A percentile compares a stretch with the other conserved stretches of the same genome.
Evolutionary conservation across 2,329 filamentous ascomycete species (phyloP).

Genomic region (Colletotrichum sidae): DNA sequence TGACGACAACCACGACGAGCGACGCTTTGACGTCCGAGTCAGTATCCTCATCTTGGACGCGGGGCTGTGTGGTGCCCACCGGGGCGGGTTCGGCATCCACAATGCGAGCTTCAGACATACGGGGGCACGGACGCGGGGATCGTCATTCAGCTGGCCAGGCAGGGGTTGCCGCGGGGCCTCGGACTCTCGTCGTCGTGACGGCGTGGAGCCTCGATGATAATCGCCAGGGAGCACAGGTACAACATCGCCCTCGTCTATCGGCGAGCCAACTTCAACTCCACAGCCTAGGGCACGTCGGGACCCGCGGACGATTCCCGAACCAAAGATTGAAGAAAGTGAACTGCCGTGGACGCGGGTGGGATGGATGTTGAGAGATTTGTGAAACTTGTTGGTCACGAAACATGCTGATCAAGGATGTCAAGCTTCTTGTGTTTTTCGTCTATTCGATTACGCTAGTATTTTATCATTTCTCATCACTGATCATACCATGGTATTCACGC

Average conservation of each 20-base stretch:
- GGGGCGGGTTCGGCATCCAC: conserved; percentile 5
- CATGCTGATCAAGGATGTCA: not conserved
- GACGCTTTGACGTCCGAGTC: not conserved
- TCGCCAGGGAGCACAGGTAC: not conserved
- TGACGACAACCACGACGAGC: too few relatives aligned
- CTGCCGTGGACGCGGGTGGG: too few relatives aligned
- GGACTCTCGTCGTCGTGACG: not conserved
- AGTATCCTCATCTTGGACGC: not conserved
- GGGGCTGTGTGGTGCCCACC: not conserved
- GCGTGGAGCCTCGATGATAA: conserved; percentile 12
- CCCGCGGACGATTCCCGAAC: too few relatives aligned
- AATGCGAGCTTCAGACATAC: conserved; percentile 17
- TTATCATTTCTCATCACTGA: conserved; percentile 1
- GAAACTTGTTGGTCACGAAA: not conserved
- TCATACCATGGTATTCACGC: conserved; percentile 24
- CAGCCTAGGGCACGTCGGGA: not conserved
- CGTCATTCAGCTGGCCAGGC: conserved; percentile 1
- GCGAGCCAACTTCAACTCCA: conserved; percentile 2
- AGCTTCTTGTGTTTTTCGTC: not conserved
- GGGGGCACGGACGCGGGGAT: conserved; percentile 15
- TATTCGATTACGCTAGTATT: conserved; percentile 1
- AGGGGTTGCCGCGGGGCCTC: conserved; percentile 8
- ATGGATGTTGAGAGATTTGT: not conserved
- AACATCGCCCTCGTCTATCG: not conserved
- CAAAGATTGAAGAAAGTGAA: too few relatives aligned